A percentile compares a stretch with the other conserved stretches of the same genome.
These are phyloP conservation scores for Macadamia integrifolia DNA, from an alignment of 164 flowering plant species.

Conservation along the genomic window DNA sequence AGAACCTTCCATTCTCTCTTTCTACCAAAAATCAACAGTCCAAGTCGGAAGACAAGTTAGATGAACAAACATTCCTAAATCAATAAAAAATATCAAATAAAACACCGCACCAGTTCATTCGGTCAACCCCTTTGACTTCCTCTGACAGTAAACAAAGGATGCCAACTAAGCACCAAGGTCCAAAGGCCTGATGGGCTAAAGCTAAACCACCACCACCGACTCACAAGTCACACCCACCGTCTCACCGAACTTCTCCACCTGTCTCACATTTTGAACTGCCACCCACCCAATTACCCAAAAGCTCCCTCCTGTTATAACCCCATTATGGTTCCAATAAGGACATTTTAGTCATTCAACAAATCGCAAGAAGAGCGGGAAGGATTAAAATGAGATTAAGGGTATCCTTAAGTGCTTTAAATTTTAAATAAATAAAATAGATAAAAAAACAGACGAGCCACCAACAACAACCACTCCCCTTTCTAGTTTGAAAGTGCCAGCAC, in stretches of 20 bases:
- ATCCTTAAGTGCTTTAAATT: too few relatives aligned
- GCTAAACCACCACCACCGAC: too few relatives aligned
- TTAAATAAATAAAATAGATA: too few relatives aligned
- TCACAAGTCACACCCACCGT: conserved; percentile 1
- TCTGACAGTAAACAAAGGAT: not conserved
- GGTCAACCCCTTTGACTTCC: conserved; percentile 5
- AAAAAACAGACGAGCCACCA: conserved; percentile 2
- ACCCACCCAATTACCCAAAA: not conserved
- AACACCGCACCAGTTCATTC: too few relatives aligned
- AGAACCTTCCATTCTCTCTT: too few relatives aligned
- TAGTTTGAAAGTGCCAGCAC: conserved; percentile 35
- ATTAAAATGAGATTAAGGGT: not conserved
- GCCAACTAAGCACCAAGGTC: too few relatives aligned
- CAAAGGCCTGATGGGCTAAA: conserved; percentile 16
- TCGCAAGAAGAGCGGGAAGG: conserved; percentile 2
- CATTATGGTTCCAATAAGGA: not conserved
- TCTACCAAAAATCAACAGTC: too few relatives aligned
- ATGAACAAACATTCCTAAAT: too few relatives aligned
- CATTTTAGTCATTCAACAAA: conserved; percentile 12
- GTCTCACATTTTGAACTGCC: not conserved
- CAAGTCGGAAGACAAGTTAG: too few relatives aligned
- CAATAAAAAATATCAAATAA: too few relatives aligned
- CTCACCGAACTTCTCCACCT: not conserved
- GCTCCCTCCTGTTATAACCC: not conserved
- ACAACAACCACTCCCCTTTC: conserved; percentile 18